Base-by-base conservation (phyloP, 148 eudicot species). In the Beta vulgaris region DNA sequence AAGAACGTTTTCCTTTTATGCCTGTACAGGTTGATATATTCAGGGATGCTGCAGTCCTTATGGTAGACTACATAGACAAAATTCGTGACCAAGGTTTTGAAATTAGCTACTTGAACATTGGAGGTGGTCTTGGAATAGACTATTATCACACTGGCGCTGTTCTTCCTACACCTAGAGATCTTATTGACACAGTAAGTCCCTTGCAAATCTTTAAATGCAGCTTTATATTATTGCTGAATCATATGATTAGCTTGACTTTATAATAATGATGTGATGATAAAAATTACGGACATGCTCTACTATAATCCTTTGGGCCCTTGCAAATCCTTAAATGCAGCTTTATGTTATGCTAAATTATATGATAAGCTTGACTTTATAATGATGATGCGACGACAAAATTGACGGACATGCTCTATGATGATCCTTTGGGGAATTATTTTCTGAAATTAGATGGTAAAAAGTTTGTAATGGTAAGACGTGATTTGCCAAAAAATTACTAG, bases 91-190 rank as follows among this genome's bases (percentile, higher is more conserved):
- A 95, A 82, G 97, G 99, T 35, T 95, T 95, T 55, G 88, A 90
- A 81, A 90, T 95, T 60, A 81, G 81, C 76, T 91, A 92, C 83
- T 87, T 95, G 74, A 95, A 92, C 79, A 95, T 95, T 63, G 99
- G 97, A 81, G 99, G 97, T 81, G 97, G 99, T 68, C 80, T 92
- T 77, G 99, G 99, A 74, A 95, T 95, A 54, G 97, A 95, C 78
- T 92, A 95, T 80, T 86, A 95, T 80, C 97, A 90, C 63, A 71
- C 91, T 44, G 96, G 93, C 48, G 96, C 97, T 80, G 79, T 93
- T 79, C 93, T 91, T 79, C 98, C 97, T 16, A 79, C 89, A 60
- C 95, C 98, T 57, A 84, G 93, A 81, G 97, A 91, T 86, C 92
- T 94, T 36, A 91, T 91, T 34, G 80, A 94, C 76, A 90, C 97